Percentiles rank a stretch among this genome's conserved stretches.
Conservation (phyloP, 2,329 filamentous ascomycete genomes). For the Trichoderma polysporum region DNA sequence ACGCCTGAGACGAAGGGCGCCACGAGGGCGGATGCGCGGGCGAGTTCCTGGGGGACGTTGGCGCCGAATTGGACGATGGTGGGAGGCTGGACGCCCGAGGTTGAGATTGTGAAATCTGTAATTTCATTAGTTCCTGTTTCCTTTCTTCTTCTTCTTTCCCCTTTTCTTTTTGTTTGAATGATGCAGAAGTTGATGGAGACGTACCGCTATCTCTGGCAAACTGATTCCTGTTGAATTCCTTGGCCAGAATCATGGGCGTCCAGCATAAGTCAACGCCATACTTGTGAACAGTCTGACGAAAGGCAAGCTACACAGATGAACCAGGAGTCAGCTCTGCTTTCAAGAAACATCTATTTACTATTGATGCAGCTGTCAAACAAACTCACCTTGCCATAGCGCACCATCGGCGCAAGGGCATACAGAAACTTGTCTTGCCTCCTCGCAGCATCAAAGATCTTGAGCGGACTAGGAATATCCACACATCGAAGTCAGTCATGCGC, state of each 20-base stretch:
- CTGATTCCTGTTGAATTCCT: constrained; percentile 64
- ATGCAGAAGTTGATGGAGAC: constrained; percentile 19
- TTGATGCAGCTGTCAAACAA: background rate
- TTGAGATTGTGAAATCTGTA: constrained; percentile 61
- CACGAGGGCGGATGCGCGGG: constrained; percentile 61
- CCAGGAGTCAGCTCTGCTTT: constrained; percentile 21
- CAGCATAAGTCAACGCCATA: constrained; percentile 67
- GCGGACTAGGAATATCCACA: constrained; percentile 42
- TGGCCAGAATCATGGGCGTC: constrained; percentile 71
- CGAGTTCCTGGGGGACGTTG: constrained; percentile 60
- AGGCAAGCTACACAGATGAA: constrained; percentile 55
- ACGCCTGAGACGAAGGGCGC: constrained; percentile 63
- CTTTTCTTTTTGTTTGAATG: background rate
- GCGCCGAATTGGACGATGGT: constrained; percentile 69
- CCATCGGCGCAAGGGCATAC: constrained; percentile 66
- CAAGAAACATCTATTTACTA: background rate
- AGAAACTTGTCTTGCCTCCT: constrained; percentile 53
- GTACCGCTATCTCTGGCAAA: constrained; percentile 61
- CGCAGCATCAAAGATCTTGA: constrained; percentile 59
- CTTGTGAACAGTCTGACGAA: constrained; percentile 63
- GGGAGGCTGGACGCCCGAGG: constrained; percentile 50
- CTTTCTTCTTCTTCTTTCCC: background rate
- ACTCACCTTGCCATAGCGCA: constrained; percentile 59
- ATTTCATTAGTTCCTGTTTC: background rate
- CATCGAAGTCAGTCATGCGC: background rate